A percentile compares a stretch with the other conserved stretches of the same genome.
phyloP scores from a whole-genome alignment of 1,284 basidiomycete species.

The Cutaneotrichosporon cyanovorans region DNA sequence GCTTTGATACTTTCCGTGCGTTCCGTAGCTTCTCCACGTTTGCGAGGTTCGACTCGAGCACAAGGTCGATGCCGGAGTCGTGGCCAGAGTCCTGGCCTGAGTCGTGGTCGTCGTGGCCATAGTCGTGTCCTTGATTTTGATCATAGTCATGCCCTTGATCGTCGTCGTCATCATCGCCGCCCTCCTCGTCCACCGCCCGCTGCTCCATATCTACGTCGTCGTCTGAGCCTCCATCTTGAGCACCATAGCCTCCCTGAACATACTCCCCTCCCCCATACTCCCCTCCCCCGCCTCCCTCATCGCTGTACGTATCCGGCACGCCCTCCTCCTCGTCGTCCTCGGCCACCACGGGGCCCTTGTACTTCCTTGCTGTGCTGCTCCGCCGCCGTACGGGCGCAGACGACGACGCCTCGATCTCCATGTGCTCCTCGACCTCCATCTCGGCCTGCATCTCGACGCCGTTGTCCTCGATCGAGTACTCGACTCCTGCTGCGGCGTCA shows the following conservation, averaged over 20 bases:
- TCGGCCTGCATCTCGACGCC: not conserved
- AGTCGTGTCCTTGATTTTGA: no score
- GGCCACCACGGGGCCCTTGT: not conserved
- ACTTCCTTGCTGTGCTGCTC: not conserved
- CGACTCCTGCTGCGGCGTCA: not conserved
- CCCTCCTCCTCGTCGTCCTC: slow-evolving; percentile 21
- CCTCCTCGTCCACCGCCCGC: slow-evolving; percentile 14
- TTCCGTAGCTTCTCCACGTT: not conserved
- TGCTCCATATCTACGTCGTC: no score
- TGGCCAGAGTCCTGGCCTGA: not conserved
- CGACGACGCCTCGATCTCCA: slow-evolving; percentile 8
- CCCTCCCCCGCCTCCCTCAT: not conserved
- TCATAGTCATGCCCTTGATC: slow-evolving; percentile 1
- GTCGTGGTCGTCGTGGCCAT: no score
- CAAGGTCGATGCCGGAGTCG: not conserved
- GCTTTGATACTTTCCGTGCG: not conserved
- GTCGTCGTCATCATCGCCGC: slow-evolving; percentile 8
- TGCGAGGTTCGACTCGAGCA: not conserved
- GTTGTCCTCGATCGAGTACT: no score
- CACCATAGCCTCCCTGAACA: no score
- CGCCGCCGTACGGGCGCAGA: no score
- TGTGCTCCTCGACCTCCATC: not conserved
- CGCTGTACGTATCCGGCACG: not conserved
- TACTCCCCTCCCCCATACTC: no score
- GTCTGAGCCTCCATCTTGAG: not conserved